A percentile compares a stretch with the other conserved stretches of the same genome.
phyloP scores from a whole-genome alignment of 176 grass and related monocot species.

The Carex parvula region DNA sequence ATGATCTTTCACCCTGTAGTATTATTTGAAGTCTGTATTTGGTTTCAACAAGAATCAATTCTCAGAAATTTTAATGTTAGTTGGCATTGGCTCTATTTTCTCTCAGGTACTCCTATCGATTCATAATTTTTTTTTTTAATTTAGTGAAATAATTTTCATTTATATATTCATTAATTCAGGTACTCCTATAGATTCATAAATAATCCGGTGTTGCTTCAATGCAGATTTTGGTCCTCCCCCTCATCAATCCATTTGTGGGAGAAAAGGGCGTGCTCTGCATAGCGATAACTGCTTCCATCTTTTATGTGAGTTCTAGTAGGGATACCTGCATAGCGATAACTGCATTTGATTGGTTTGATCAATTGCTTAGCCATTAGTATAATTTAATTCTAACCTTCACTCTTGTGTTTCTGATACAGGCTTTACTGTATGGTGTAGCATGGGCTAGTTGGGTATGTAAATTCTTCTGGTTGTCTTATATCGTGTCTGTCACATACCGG shows the following conservation, averaged over 20 bases:
- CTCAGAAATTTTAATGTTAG: slow-evolving; percentile 81
- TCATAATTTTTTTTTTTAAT: not conserved
- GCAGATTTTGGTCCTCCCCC: slow-evolving; percentile 68
- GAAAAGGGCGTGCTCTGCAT: slow-evolving; percentile 66
- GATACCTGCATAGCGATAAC: slow-evolving; percentile 42
- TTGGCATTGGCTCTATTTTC: slow-evolving; percentile 76
- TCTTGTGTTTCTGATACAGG: slow-evolving; percentile 30
- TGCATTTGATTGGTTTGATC: not conserved
- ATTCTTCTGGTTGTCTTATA: not conserved
- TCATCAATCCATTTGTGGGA: slow-evolving; percentile 47
- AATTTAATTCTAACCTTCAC: not conserved
- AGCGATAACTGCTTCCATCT: slow-evolving; percentile 27
- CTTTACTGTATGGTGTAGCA: slow-evolving; percentile 65
- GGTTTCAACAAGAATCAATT: slow-evolving; percentile 88
- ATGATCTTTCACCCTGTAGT: slow-evolving; percentile 35
- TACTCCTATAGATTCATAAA: no score
- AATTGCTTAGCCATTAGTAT: not conserved
- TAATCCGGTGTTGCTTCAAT: not conserved
- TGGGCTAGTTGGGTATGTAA: slow-evolving; percentile 81
- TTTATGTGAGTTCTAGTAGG: no score
- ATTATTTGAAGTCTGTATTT: slow-evolving; percentile 82
- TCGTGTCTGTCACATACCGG: not conserved
- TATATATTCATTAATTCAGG: no score
- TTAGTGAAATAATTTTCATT: not conserved
- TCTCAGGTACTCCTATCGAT: slow-evolving; percentile 47